Percentiles rank a stretch among this genome's conserved stretches.
Conservation (phyloP, 306 rosid genomes). For the Pyrus betulifolia region DNA sequence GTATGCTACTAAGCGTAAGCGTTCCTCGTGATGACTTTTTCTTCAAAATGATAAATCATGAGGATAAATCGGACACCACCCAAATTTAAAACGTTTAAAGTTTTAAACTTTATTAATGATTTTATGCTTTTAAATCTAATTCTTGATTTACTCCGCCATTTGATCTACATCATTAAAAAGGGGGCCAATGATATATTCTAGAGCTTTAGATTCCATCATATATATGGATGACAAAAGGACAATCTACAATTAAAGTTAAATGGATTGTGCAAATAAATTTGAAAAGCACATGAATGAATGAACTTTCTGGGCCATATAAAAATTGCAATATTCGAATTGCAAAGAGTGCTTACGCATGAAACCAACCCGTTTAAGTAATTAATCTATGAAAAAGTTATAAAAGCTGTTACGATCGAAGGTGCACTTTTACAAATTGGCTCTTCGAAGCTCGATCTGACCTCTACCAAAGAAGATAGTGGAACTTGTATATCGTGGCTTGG, state of each 20-base stretch:
- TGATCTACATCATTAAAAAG: too few species aligned
- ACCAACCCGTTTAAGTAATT: constrained; percentile 5
- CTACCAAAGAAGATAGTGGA: constrained; percentile 26
- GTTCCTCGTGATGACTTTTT: neutral
- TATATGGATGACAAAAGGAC: neutral
- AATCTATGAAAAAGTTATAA: constrained; percentile 14
- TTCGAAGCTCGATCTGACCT: constrained; percentile 13
- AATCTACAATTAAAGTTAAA: neutral
- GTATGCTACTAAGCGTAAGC: neutral
- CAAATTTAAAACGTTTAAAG: neutral
- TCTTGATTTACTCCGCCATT: neutral
- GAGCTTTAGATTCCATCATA: neutral
- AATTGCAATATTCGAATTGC: neutral
- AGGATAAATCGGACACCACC: neutral
- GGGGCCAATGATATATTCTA: neutral
- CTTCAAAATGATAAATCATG: neutral
- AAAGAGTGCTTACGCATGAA: neutral
- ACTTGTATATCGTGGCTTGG: constrained; percentile 18
- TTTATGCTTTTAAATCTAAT: neutral
- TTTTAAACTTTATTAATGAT: neutral
- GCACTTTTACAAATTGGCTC: constrained; percentile 11
- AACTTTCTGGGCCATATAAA: constrained; percentile 12
- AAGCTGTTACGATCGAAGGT: constrained; percentile 4
- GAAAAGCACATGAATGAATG: neutral
- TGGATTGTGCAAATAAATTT: neutral